Evolutionary conservation across 2,329 filamentous ascomycete genomes (phyloP).

Genomic region (Stemphylium vesicarium): DNA sequence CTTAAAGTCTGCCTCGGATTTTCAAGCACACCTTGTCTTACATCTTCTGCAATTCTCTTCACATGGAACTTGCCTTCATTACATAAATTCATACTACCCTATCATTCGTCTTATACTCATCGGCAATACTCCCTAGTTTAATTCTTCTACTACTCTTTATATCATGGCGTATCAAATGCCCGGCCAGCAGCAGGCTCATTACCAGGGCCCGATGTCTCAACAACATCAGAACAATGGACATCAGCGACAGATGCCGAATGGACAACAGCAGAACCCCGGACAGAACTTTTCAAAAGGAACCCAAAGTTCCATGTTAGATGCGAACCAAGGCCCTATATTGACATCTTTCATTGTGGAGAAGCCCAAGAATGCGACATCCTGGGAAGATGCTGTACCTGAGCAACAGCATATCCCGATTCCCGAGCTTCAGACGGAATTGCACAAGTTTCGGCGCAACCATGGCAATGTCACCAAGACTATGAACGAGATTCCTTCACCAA

Average conservation of each 20-base stretch:
- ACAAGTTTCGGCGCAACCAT: slow-evolving; percentile 28
- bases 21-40: slow-evolving; percentile 13
- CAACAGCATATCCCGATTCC: slow-evolving; percentile 28
- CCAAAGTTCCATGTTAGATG: slow-evolving; percentile 8
- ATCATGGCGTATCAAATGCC: slow-evolving; percentile 22
- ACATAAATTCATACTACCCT: neutral
- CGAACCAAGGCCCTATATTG: slow-evolving; percentile 29
- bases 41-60: neutral
- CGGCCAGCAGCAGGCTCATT: slow-evolving; percentile 15
- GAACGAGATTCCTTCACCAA: slow-evolving; percentile 34
- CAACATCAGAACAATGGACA: slow-evolving; percentile 26
- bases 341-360: slow-evolving; percentile 36
- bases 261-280: slow-evolving; percentile 14
- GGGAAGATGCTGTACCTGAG: slow-evolving; percentile 35
- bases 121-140: neutral
- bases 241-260: slow-evolving; percentile 23
- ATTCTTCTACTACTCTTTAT: neutral
- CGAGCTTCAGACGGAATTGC: slow-evolving; percentile 31
- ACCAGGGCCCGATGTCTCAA: slow-evolving; percentile 13
- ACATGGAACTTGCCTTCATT: neutral
- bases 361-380: slow-evolving; percentile 24
- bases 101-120: neutral
- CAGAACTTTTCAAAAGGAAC: slow-evolving; percentile 16
- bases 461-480: slow-evolving; percentile 26
- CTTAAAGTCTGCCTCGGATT: slow-evolving; percentile 16